These are phyloP conservation scores for Rheum nobile DNA, from an alignment of 148 eudicot species.

Conservation along the genomic window DNA sequence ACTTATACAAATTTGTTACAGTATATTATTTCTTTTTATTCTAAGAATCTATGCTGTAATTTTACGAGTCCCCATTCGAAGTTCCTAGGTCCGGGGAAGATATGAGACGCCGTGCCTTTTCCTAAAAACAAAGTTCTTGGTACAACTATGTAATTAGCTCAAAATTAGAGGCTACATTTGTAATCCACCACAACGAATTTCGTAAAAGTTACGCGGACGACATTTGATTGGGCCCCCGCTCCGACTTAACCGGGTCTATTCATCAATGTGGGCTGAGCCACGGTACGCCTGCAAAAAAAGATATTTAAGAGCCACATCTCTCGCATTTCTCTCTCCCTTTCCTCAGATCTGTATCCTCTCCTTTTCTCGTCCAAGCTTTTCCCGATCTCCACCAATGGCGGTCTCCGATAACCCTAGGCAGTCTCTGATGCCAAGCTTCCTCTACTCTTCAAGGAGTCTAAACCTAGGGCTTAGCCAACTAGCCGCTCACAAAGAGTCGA, in stretches of 20 bases:
- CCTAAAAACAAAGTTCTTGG: too few relatives aligned
- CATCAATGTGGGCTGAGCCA: background rate
- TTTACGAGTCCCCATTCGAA: too few relatives aligned
- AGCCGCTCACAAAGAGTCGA: constrained; percentile 3
- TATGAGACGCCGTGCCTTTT: too few relatives aligned
- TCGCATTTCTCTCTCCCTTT: too few relatives aligned
- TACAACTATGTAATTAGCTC: too few relatives aligned
- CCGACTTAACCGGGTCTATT: background rate
- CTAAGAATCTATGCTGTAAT: too few relatives aligned
- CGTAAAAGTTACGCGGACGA: background rate
- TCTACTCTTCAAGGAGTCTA: constrained; percentile 27
- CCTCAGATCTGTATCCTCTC: background rate
- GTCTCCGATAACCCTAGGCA: constrained; percentile 26
- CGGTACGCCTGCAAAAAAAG: background rate
- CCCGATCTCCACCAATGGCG: constrained; percentile 17
- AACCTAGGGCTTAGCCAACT: constrained; percentile 9
- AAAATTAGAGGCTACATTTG: too few relatives aligned
- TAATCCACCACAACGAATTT: too few relatives aligned
- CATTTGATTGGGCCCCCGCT: background rate
- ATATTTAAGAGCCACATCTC: background rate
- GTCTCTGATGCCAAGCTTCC: constrained; percentile 34
- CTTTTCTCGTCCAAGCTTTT: background rate
- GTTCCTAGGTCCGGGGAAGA: too few relatives aligned
- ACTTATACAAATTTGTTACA: too few relatives aligned
- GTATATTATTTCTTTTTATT: too few relatives aligned